Conservation (phyloP, 352 stramenopile species). For the Globisporangium orthogonon region DNA sequence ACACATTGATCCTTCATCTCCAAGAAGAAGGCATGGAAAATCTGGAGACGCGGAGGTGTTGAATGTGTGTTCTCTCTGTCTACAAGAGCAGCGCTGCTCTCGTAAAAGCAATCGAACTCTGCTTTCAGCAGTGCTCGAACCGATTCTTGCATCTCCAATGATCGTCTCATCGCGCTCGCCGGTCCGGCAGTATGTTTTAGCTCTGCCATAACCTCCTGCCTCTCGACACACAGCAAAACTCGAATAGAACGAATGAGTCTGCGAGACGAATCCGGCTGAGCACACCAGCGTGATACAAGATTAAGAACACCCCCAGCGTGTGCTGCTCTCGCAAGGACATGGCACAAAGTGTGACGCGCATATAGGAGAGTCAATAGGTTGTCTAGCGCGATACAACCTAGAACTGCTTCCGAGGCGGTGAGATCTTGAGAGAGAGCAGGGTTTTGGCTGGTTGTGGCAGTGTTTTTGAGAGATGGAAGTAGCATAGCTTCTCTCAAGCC, state of each 20-base stretch:
- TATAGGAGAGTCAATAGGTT: conserved; percentile 23
- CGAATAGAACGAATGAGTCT: conserved; percentile 21
- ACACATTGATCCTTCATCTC: conserved; percentile 15
- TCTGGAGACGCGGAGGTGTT: background rate
- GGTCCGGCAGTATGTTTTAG: background rate
- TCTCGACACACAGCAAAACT: conserved; percentile 19
- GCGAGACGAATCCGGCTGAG: conserved; percentile 7
- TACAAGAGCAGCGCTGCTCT: background rate
- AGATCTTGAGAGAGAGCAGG: background rate
- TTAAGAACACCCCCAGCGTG: conserved; percentile 5
- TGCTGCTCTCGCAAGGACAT: conserved; percentile 14
- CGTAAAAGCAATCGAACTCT: background rate
- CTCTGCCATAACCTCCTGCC: conserved; percentile 10
- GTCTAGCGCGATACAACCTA: conserved; percentile 25
- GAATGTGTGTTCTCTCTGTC: too few species aligned
- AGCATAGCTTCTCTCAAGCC: background rate
- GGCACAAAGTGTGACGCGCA: conserved; percentile 18
- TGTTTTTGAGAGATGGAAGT: background rate
- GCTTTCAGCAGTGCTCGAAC: conserved; percentile 2
- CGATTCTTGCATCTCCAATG: background rate
- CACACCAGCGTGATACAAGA: conserved; percentile 17
- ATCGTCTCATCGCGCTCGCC: background rate
- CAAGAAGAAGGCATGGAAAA: conserved; percentile 21
- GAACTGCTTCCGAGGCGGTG: conserved; percentile 15
- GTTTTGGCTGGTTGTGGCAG: background rate